Conservation (phyloP, 2,329 filamentous ascomycete species). For the Colletotrichum ledebouriae region DNA sequence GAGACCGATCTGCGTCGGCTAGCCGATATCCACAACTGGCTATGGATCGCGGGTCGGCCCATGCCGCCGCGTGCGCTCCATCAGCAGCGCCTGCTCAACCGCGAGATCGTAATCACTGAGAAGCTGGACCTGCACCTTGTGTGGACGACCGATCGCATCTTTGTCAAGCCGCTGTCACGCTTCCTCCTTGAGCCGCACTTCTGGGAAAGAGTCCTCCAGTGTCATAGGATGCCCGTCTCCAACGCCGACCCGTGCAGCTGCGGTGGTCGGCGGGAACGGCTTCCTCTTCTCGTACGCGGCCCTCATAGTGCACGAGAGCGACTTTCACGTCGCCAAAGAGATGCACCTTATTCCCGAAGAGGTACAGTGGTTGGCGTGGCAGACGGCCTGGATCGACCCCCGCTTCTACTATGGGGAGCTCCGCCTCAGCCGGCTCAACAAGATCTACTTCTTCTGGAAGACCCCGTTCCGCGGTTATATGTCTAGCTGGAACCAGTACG, state of each 20-base stretch:
- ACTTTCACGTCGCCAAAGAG: constrained; percentile 55
- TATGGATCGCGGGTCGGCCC: constrained; percentile 50
- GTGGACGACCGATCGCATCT: background rate
- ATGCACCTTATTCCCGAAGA: constrained; percentile 52
- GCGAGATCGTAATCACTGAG: constrained; percentile 44
- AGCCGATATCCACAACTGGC: constrained; percentile 40
- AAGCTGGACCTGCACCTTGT: constrained; percentile 7
- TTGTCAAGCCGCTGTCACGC: background rate
- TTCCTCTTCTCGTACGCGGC: constrained; percentile 56
- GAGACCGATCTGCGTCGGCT: background rate
- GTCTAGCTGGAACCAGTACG: constrained; percentile 51
- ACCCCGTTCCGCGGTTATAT: constrained; percentile 47
- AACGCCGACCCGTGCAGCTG: too few relatives aligned
- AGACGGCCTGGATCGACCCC: too few relatives aligned
- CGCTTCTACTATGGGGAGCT: too few relatives aligned
- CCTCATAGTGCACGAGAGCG: constrained; percentile 54
- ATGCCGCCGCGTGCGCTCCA: constrained; percentile 56
- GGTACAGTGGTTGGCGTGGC: constrained; percentile 55
- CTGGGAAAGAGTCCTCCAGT: too few relatives aligned
- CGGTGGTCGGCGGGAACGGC: too few relatives aligned
- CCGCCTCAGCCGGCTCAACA: too few relatives aligned
- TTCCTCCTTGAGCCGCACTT: background rate
- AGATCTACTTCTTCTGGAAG: constrained; percentile 47
- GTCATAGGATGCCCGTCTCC: too few relatives aligned
- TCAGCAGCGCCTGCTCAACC: constrained; percentile 51